These are phyloP conservation scores for Globisporangium ultimum DNA, from an alignment of 352 stramenopile species.

Conservation along the genomic window DNA sequence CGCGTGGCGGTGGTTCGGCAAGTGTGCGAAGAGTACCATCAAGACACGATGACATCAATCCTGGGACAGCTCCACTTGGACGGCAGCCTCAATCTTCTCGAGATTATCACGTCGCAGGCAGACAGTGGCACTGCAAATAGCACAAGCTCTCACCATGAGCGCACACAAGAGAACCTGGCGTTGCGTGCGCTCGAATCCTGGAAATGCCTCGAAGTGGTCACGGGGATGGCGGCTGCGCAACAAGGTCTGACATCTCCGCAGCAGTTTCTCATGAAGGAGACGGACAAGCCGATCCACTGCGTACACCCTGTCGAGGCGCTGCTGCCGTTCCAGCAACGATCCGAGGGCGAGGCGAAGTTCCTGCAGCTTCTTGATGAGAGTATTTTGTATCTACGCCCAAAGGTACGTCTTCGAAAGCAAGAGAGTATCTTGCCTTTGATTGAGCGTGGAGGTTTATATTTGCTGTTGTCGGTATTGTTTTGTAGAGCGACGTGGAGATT, in stretches of 20 bases:
- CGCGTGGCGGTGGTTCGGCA: constrained; percentile 33
- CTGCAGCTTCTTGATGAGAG: constrained; percentile 52
- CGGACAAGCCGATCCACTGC: constrained; percentile 39
- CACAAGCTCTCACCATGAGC: no score
- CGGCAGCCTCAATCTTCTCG: constrained; percentile 23
- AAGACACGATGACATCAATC: constrained; percentile 25
- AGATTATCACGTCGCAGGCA: not conserved
- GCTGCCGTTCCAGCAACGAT: constrained; percentile 52
- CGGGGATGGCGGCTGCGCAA: constrained; percentile 18
- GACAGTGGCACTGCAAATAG: not conserved
- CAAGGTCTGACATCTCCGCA: constrained; percentile 36
- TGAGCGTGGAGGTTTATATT: not conserved
- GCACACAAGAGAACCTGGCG: constrained; percentile 18
- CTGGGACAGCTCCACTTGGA: constrained; percentile 38
- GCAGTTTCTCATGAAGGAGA: constrained; percentile 34
- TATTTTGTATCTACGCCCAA: constrained; percentile 59
- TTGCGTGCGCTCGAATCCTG: constrained; percentile 58
- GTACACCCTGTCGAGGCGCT: constrained; percentile 52
- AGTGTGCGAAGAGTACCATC: constrained; percentile 39
- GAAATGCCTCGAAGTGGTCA: constrained; percentile 64
- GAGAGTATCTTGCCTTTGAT: not conserved
- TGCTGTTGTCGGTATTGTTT: not conserved
- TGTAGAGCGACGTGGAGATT: constrained; percentile 63
- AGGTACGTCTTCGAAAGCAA: constrained; percentile 22
- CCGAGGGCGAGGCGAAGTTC: constrained; percentile 62